These are phyloP conservation scores for Mucor irregularis DNA, from an alignment of 371 early-diverging fungal genomes.

Conservation along the genomic window DNA sequence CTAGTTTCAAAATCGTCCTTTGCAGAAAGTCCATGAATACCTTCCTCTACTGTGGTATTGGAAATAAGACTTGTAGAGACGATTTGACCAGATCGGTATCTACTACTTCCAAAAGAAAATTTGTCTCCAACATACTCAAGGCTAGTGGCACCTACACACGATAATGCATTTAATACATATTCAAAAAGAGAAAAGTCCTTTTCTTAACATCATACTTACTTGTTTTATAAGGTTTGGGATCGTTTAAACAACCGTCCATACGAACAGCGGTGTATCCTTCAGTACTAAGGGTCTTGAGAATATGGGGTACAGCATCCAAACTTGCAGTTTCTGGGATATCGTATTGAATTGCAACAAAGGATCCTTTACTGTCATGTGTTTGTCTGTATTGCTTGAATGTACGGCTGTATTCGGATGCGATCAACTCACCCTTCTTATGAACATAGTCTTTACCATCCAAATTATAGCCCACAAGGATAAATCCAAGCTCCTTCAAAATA, in stretches of 20 bases:
- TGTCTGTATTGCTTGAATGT: conserved; percentile 48
- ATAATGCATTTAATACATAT: too few relatives aligned
- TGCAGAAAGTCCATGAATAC: background rate
- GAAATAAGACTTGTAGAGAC: background rate
- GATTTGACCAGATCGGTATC: conserved; percentile 51
- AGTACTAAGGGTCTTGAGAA: conserved; percentile 41
- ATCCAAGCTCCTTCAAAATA: conserved; percentile 49
- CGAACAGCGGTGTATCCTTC: conserved; percentile 56
- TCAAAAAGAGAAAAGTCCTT: too few relatives aligned
- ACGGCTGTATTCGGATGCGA: conserved; percentile 38
- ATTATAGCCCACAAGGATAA: conserved; percentile 53
- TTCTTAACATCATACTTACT: too few relatives aligned
- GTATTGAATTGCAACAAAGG: conserved; percentile 53
- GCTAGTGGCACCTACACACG: background rate
- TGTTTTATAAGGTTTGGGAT: conserved; percentile 55
- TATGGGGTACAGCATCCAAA: conserved; percentile 41
- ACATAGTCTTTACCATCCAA: conserved; percentile 58
- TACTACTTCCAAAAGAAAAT: conserved; percentile 43
- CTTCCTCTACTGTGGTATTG: conserved; percentile 2
- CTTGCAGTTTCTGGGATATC: conserved; percentile 58
- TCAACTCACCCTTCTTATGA: conserved; percentile 28
- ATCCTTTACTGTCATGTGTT: conserved; percentile 46
- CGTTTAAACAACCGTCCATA: conserved; percentile 56
- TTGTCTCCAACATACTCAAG: conserved; percentile 39
- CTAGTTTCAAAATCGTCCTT: background rate